Conservation (phyloP, 495 filamentous ascomycete genomes). For the Chlorociboria aeruginascens region DNA sequence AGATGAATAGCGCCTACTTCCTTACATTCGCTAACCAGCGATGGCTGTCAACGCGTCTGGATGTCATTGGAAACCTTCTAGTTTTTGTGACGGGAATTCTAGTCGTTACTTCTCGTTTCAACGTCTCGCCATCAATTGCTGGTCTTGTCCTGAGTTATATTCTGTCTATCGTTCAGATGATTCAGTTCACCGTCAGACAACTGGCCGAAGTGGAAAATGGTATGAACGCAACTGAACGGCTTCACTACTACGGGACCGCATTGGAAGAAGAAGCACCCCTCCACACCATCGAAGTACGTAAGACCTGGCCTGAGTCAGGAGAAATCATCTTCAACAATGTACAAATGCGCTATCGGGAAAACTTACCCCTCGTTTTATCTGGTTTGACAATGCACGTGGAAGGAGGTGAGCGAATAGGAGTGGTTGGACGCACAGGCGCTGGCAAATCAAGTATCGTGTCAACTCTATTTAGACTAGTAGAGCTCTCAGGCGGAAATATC, state of each 20-base stretch:
- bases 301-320: conserved; percentile 72
- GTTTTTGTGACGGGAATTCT: conserved; percentile 83
- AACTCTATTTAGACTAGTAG: conserved; percentile 81
- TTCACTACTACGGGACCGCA: conserved; percentile 81
- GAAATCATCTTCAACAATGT: conserved; percentile 77
- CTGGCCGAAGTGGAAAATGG: conserved; percentile 93
- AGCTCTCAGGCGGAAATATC: conserved; percentile 73
- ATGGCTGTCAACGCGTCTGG: conserved; percentile 78
- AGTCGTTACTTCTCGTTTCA: conserved; percentile 89
- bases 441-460: conserved; percentile 94
- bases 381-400: conserved; percentile 63
- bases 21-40: conserved; percentile 89
- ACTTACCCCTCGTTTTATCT: conserved; percentile 73
- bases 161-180: conserved; percentile 86
- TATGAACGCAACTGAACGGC: conserved; percentile 91
- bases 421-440: conserved; percentile 88
- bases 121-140: conserved; percentile 68
- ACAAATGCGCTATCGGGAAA: conserved; percentile 80
- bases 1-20: conserved; percentile 90
- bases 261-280: conserved; percentile 84
- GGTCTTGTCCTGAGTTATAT: conserved; percentile 90
- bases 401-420: conserved; percentile 83
- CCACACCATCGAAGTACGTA: conserved; percentile 52
- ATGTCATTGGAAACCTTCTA: conserved; percentile 66
- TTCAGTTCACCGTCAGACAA: conserved; percentile 90